Evolutionary conservation across 2,329 filamentous ascomycete species (phyloP).

Genomic region (Microcyclospora tardicrescens): DNA sequence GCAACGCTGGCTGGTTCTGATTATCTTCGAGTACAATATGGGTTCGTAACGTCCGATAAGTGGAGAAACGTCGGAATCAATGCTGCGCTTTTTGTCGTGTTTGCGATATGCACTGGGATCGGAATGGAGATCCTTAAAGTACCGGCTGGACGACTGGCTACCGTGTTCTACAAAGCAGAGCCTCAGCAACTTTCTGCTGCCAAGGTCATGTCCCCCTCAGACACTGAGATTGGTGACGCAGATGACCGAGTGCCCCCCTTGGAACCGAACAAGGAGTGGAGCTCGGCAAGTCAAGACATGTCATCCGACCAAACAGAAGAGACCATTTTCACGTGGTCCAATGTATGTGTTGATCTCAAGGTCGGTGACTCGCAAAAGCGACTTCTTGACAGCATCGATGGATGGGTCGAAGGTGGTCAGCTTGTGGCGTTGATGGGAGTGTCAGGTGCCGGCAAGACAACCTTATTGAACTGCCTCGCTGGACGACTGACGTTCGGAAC

Average conservation of each 20-base stretch:
- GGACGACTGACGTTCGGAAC: constrained; percentile 34
- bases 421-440: constrained; percentile 72
- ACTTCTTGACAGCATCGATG: constrained; percentile 49
- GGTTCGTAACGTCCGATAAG: constrained; percentile 17
- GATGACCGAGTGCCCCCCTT: constrained; percentile 1
- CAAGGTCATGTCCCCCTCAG: neutral
- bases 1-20: constrained; percentile 46
- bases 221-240: constrained; percentile 5
- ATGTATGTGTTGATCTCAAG: constrained; percentile 64
- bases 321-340: constrained; percentile 65
- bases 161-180: no score
- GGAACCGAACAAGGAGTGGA: constrained; percentile 21
- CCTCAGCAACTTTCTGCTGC: neutral
- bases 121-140: constrained; percentile 23
- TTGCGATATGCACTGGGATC: constrained; percentile 33
- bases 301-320: constrained; percentile 21
- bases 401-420: constrained; percentile 63
- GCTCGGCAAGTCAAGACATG: constrained; percentile 44
- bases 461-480: constrained; percentile 27
- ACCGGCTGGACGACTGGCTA: no score
- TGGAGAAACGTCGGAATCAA: constrained; percentile 52
- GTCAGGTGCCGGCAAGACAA: constrained; percentile 44
- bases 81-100: neutral
- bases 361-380: constrained; percentile 31
- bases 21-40: constrained; percentile 36